Evolutionary conservation across 129 eudicot genomes (phyloP), one percentile per base, ranked within the genome.

Genomic region (Flaveria robusta): DNA sequence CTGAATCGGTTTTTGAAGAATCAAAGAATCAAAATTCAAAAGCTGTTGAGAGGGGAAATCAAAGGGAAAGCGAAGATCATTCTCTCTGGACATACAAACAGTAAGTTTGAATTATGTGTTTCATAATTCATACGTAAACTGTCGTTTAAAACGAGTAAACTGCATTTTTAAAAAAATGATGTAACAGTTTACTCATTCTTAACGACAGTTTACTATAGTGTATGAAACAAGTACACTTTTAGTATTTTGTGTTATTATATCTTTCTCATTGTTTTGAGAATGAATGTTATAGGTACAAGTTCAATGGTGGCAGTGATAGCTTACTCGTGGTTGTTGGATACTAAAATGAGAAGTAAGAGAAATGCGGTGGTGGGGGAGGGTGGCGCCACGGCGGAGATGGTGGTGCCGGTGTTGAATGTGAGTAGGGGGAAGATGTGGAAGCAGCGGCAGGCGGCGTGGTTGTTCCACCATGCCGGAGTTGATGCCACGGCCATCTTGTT

Each of bases 381-480:
- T 8, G 82, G 76, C 2, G 19, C 7, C 58, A n/a, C 45, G 58
- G 10, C 29, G 62, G 90, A 86, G 67, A 60, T 88, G 78, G 88
- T 88, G 80, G 89, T 86, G 63, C 97, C 97, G 20, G 92, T 91
- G 68, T 83, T 91, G 82, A 91, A 88, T 82, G 86, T 86, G 55
- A 85, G 85, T 60, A 86, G 97, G 83, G 88, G 83, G 42, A 88
- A 86, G 80, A 91, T 91, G 94, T 91, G 94, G 97, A 91, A 85
- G 86, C 94, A 88, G 66, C 84, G 81, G 29, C 97, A 91, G 58
- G 92, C 88, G 0, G 94, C 97, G 2, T 86, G 97, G 97, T 86
- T 91, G 26, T 91, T 91, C 74, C 92, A 91, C 80, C 90, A 88
- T 74, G 92, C 84, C 12, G 92, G 94, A 0, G 59, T 91, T 9